Evolutionary conservation across 345 rosid species (phyloP), one percentile per base, ranked within the genome.

Genomic region (Schrenkiella parvula): DNA sequence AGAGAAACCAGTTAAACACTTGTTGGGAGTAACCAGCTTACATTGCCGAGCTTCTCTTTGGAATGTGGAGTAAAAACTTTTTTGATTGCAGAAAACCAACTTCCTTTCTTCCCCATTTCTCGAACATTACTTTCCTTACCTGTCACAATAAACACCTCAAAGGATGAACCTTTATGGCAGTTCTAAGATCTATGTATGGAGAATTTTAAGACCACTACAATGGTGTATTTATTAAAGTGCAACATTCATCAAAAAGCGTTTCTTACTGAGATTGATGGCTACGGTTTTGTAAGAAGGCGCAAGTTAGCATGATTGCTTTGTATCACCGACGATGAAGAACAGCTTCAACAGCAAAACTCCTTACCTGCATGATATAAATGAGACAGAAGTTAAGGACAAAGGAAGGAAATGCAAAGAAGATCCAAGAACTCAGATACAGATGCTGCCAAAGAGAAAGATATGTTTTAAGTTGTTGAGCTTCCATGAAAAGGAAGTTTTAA

Each of bases 81-180:
- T 81, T 95, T 95, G 77, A 95, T 86, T 55, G 96, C 92, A 65
- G 96, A 83, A 88, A 91, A 83, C 99, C 95, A 95, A 73, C 89
- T 85, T 55, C 92, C 93, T 81, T 85, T 89, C 93, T 91, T 95
- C 69, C 97, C 92, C 99, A 95, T 93, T 68, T 73, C 80, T 70
- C 82, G 37, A 82, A 87, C 92, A 91, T 88, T 80, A 84, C 89
- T 78, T 44, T 78, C 64, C 74, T 71, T 62, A 81, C 84, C 89
- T 83, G 68, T 44, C 74, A 48, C 62, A 63, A 63, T 37, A 15
- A 70, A 66, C 68, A 59, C 3, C 21, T 52, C 8, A 52, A 54
- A 69, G 56, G 11, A 14, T 42, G 51, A 75, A 68, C n/a, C 65
- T 68, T 76, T 62, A 34, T 42, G 34, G 23, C 26, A 37, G 1